Conservation (phyloP, 2,329 filamentous ascomycete species). For the Colletotrichum cereale region DNA sequence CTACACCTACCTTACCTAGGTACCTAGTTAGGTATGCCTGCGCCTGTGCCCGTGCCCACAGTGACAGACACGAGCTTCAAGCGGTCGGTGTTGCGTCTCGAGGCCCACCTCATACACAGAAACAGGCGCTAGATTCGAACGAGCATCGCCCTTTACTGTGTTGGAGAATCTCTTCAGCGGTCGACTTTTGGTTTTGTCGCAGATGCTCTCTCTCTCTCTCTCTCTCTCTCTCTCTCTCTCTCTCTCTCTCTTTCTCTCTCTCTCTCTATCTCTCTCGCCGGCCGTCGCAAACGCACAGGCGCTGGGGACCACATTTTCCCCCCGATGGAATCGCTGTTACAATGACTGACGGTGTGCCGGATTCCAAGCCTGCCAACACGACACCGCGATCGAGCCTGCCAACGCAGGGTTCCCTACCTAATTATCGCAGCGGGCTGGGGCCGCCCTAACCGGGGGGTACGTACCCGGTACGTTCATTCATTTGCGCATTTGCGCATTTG, state of each 20-base stretch:
- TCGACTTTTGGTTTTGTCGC: neutral
- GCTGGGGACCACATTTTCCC: slow-evolving; percentile 17
- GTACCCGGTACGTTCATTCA: slow-evolving; percentile 3
- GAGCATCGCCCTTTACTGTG: neutral
- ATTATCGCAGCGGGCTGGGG: neutral
- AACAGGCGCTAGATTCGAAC: slow-evolving; percentile 27
- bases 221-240: neutral
- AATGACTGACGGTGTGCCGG: slow-evolving; percentile 27
- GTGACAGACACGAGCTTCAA: slow-evolving; percentile 7
- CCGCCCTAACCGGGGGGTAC: slow-evolving; percentile 26
- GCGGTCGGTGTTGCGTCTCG: slow-evolving; percentile 14
- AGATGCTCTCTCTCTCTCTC: neutral
- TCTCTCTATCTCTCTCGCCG: neutral
- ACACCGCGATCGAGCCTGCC: neutral
- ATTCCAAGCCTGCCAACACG: neutral
- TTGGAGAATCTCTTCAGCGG: slow-evolving; percentile 16
- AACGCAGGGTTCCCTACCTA: slow-evolving; percentile 18
- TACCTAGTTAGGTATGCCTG: too few relatives aligned
- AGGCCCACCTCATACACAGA: slow-evolving; percentile 32
- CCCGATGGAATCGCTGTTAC: slow-evolving; percentile 1
- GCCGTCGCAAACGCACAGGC: neutral
- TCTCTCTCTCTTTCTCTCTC: neutral
- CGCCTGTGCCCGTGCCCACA: neutral
- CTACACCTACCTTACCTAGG: too few relatives aligned
- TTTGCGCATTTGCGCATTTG: neutral